Percentiles rank a stretch among this genome's conserved stretches.
phyloP scores from a whole-genome alignment of 2,329 filamentous ascomycete genomes.

The Aspergillus vadensis region DNA sequence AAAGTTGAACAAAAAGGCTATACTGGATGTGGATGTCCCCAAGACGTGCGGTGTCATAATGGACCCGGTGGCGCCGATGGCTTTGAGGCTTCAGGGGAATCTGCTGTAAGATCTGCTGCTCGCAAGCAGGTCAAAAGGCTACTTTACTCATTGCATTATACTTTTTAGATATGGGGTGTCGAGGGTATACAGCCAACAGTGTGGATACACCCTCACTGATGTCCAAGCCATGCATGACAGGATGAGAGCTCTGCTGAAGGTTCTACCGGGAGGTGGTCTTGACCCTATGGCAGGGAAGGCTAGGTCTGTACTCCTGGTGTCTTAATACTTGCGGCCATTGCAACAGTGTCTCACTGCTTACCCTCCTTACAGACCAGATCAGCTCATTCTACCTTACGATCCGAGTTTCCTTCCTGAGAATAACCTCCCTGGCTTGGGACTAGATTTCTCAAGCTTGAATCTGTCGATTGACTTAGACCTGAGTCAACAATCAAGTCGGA shows the following conservation, averaged over 20 bases:
- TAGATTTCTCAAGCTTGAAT: conserved; percentile 53
- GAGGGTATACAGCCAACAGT: conserved; percentile 84
- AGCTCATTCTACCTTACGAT: conserved; percentile 79
- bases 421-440: conserved; percentile 60
- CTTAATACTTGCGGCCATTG: background rate
- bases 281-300: conserved; percentile 72
- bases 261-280: conserved; percentile 60
- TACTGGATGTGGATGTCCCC: conserved; percentile 81
- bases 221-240: conserved; percentile 72
- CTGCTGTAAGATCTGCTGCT: conserved; percentile 62
- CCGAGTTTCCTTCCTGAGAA: conserved; percentile 74
- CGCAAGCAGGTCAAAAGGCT: background rate
- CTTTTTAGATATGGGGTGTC: conserved; percentile 70
- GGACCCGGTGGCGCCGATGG: conserved; percentile 81
- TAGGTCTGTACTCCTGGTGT: conserved; percentile 56
- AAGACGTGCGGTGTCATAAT: conserved; percentile 89
- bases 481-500: conserved; percentile 35
- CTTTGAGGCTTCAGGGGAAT: conserved; percentile 84
- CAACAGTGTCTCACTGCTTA: background rate
- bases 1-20: conserved; percentile 80
- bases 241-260: conserved; percentile 68
- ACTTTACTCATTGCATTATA: conserved; percentile 1
- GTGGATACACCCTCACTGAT: conserved; percentile 79
- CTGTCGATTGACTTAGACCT: conserved; percentile 35
- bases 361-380: conserved; percentile 61